Evolutionary conservation across 176 grass and related monocot genomes (phyloP), one percentile per base, ranked within the genome.

Genomic region (Paspalum notatum): DNA sequence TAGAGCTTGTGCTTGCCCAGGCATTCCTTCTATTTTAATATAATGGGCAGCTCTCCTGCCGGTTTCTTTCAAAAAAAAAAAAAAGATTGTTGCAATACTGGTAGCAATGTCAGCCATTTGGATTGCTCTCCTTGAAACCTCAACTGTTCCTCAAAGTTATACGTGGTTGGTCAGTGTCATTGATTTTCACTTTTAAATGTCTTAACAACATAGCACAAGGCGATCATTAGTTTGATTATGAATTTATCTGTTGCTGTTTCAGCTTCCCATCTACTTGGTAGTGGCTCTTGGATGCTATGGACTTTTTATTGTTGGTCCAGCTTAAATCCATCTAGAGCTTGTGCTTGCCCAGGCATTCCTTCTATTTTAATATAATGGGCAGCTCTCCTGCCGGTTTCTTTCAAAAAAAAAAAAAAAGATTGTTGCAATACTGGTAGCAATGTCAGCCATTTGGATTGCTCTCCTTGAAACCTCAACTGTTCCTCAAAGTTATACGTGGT

Each of bases 191-290:
- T 21, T 49, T 32, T 26, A 54, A 11, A 52, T 91, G 22, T 74
- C 15, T 16, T 85, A 42, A 74, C 12, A 38, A 70, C 15, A 4
- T 6, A 41, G 0, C 63, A 2, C 16, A 12, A 67, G n/a, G 9
- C 8, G 20, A 41, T 82, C 71, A 62, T 8, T 71, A 18, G 5
- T 45, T 69, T 14, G 68, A 74, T 57, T 76, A 2, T 54, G n/a
- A 12, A 12, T 21, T 76, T 25, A 62, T 20, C 7, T 61, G 7
- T 47, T 57, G 3, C 22, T 58, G 50, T 61, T 84, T 64, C 80
- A 98, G 96, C 92, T 98, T 91, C 90, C 90, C 38, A 81, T 98
- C 86, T 94, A 97, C 83, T 55, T 89, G 64, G 82, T 94, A 55
- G 87, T 94, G 74, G 82, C 84, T 18, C 81, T 98, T 60, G 92